These are phyloP conservation scores for Yarrowia deformans DNA, from an alignment of 805 yeast species.

Conservation along the genomic window DNA sequence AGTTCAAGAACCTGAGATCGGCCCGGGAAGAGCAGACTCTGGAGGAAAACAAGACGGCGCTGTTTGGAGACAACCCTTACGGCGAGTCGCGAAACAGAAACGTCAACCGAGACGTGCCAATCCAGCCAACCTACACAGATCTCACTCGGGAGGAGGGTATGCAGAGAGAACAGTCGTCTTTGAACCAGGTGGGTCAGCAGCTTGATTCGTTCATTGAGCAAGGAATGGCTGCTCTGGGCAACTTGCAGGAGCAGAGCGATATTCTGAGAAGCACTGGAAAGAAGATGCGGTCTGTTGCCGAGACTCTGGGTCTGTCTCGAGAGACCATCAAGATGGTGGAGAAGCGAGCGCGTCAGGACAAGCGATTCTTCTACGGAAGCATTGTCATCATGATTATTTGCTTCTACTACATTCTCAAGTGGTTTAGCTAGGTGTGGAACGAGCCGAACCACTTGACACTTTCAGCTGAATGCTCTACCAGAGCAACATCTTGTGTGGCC, in stretches of 20 bases:
- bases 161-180: conserved; percentile 66
- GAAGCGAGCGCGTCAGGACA: conserved; percentile 83
- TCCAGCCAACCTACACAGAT: conserved; percentile 40
- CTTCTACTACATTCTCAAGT: conserved; percentile 71
- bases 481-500: no score
- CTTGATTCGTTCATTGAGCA: conserved; percentile 88
- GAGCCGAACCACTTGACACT: no score
- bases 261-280: conserved; percentile 67
- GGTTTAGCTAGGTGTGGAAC: conserved; percentile 57
- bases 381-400: conserved; percentile 65
- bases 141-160: conserved; percentile 65
- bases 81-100: conserved; percentile 35
- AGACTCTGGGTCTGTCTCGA: conserved; percentile 84
- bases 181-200: conserved; percentile 74
- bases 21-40: conserved; percentile 63
- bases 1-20: conserved; percentile 62
- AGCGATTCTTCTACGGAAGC: conserved; percentile 83
- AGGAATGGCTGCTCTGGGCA: conserved; percentile 86
- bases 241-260: conserved; percentile 83
- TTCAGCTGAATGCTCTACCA: no score
- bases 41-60: conserved; percentile 58
- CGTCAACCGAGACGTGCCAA: conserved; percentile 35
- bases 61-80: conserved; percentile 54
- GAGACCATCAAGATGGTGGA: conserved; percentile 83
- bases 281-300: conserved; percentile 69